A percentile compares a stretch with the other conserved stretches of the same genome.
Conservation (phyloP, 1,284 basidiomycete species). For the Puccinia novopanici region DNA sequence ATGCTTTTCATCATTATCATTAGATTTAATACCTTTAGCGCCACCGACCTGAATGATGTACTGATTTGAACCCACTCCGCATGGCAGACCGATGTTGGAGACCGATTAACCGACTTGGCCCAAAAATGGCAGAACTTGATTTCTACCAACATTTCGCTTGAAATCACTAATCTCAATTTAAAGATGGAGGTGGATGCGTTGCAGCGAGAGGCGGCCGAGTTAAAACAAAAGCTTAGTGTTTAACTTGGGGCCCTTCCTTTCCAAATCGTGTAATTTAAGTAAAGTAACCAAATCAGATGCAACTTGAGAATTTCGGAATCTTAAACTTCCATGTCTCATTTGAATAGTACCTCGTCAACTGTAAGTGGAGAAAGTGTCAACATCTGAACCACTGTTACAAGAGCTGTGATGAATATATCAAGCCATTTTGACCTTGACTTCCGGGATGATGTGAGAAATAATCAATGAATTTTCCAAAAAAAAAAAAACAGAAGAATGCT, state of each 20-base stretch:
- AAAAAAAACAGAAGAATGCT: too few species aligned
- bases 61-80: conserved; percentile 49
- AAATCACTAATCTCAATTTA: conserved; percentile 84
- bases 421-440: too few species aligned
- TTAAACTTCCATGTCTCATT: neutral
- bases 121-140: conserved; percentile 85
- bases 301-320: neutral
- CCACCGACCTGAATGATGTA: too few species aligned
- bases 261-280: neutral
- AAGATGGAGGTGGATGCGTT: conserved; percentile 68
- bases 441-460: too few species aligned
- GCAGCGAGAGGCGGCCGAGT: conserved; percentile 55
- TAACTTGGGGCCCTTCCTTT: neutral
- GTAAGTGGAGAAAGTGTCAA: too few species aligned
- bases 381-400: too few species aligned
- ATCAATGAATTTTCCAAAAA: too few species aligned
- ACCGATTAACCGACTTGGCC: conserved; percentile 75
- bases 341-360: neutral
- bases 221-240: conserved; percentile 23
- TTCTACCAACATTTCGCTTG: conserved; percentile 80
- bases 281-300: neutral
- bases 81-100: conserved; percentile 70
- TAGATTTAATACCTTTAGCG: conserved; percentile 51
- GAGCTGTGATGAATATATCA: too few species aligned
- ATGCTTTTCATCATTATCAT: conserved; percentile 53